Evolutionary conservation across 345 rosid genomes (phyloP).

Genomic region (Angophora floribunda): DNA sequence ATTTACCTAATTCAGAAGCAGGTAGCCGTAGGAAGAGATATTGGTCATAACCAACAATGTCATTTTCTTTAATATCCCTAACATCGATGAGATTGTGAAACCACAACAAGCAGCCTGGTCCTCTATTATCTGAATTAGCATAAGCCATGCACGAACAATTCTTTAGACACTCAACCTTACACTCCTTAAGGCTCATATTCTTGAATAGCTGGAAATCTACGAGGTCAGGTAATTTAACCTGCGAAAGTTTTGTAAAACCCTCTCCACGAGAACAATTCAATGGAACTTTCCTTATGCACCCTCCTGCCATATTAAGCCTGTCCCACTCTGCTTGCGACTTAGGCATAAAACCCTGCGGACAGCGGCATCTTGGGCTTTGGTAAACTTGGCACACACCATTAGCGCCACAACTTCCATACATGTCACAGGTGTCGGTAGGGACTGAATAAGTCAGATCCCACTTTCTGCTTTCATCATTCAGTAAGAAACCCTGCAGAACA

Average conservation of each 20-base stretch:
- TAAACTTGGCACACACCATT: neutral
- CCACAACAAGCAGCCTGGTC: conserved; percentile 23
- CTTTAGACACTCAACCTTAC: conserved; percentile 2
- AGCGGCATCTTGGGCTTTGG: neutral
- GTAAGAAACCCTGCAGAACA: neutral
- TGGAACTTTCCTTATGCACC: neutral
- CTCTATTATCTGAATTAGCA: conserved; percentile 1
- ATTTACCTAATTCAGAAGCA: neutral
- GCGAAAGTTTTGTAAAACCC: neutral
- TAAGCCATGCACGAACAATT: conserved; percentile 29
- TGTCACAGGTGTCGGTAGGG: neutral
- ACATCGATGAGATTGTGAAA: neutral
- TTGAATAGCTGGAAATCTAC: conserved; percentile 9
- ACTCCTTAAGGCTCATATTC: conserved; percentile 1
- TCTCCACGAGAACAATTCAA: neutral
- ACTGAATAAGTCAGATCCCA: neutral
- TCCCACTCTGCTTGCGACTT: conserved; percentile 12
- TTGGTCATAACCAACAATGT: neutral
- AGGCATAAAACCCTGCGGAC: conserved; percentile 24
- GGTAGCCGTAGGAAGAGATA: neutral
- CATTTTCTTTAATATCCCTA: neutral
- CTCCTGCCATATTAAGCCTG: neutral
- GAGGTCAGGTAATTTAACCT: conserved; percentile 7
- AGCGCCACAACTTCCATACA: neutral
- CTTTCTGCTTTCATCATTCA: neutral